Evolutionary conservation across 164 flowering plant species (phyloP).

Genomic region (Magnolia changhungtana): DNA sequence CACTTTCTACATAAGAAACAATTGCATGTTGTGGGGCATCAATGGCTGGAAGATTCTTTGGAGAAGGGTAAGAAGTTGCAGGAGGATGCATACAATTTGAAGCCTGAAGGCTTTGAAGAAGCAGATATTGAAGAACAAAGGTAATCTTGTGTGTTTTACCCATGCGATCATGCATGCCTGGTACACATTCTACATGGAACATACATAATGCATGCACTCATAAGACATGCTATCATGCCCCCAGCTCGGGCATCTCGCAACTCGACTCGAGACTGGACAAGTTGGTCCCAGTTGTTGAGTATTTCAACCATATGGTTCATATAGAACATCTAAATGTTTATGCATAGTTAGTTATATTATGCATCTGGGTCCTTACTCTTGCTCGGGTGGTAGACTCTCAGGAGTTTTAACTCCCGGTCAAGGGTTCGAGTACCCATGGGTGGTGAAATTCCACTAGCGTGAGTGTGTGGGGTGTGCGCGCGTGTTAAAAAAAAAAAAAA

Average conservation of each 20-base stretch:
- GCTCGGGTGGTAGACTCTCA: too few species aligned
- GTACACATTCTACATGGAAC: too few species aligned
- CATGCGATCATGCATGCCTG: not conserved
- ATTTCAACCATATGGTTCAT: not conserved
- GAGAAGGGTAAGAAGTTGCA: conserved; percentile 42
- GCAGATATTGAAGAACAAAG: conserved; percentile 24
- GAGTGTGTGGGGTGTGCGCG: too few species aligned
- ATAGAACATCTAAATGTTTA: not conserved
- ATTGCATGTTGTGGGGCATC: conserved; percentile 60
- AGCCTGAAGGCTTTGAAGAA: conserved; percentile 28
- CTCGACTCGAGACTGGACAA: not conserved
- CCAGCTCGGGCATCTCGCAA: too few species aligned
- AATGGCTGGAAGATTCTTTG: conserved; percentile 81
- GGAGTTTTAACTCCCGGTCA: too few species aligned
- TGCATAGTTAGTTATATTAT: too few species aligned
- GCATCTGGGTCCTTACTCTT: too few species aligned
- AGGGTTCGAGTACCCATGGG: too few species aligned
- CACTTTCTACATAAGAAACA: conserved; percentile 31
- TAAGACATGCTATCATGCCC: too few species aligned
- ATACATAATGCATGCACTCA: not conserved
- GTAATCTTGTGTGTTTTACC: conserved; percentile 21
- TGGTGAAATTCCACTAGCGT: too few species aligned
- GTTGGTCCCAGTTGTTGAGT: not conserved
- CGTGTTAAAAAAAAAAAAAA: too few species aligned
- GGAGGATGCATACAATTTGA: conserved; percentile 59